These are phyloP conservation scores for Coleophoma crateriformis DNA, from an alignment of 2,329 filamentous ascomycete species.

Conservation along the genomic window DNA sequence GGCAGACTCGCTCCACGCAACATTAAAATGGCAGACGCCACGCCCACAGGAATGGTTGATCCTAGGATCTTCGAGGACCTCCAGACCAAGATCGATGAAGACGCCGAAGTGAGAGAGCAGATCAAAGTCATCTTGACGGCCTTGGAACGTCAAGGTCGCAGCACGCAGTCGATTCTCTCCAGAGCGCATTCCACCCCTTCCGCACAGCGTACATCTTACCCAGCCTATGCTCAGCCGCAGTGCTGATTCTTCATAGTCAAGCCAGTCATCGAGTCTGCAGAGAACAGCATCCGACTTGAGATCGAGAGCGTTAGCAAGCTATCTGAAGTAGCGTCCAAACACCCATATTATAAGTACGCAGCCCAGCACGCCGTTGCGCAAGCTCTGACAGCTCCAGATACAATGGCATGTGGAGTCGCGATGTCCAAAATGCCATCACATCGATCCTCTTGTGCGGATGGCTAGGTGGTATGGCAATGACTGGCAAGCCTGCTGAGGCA, in stretches of 20 bases:
- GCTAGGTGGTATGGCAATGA: constrained; percentile 66
- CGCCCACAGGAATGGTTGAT: constrained; percentile 37
- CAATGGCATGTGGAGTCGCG: constrained; percentile 79
- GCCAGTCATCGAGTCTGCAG: constrained; percentile 62
- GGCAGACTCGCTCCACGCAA: no score
- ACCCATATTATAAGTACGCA: constrained; percentile 89
- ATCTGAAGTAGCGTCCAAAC: constrained; percentile 67
- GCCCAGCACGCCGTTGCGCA: neutral
- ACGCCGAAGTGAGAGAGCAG: constrained; percentile 74
- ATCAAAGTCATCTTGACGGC: constrained; percentile 75
- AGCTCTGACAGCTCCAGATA: constrained; percentile 41
- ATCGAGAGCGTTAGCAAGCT: constrained; percentile 67
- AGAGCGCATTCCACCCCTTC: constrained; percentile 84
- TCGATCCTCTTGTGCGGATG: constrained; percentile 59
- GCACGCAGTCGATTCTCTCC: constrained; percentile 77
- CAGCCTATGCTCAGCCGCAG: neutral
- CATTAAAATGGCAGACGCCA: constrained; percentile 10
- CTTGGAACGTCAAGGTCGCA: constrained; percentile 78
- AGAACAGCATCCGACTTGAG: constrained; percentile 66
- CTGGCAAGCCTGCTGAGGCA: constrained; percentile 45
- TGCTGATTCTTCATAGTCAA: constrained; percentile 45
- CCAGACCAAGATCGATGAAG: constrained; percentile 85
- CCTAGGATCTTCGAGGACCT: constrained; percentile 80
- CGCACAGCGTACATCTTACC: constrained; percentile 43
- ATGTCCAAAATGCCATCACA: constrained; percentile 72